Evolutionary conservation across 257 asterid species (phyloP).

Genomic region (Jasminum sambac): DNA sequence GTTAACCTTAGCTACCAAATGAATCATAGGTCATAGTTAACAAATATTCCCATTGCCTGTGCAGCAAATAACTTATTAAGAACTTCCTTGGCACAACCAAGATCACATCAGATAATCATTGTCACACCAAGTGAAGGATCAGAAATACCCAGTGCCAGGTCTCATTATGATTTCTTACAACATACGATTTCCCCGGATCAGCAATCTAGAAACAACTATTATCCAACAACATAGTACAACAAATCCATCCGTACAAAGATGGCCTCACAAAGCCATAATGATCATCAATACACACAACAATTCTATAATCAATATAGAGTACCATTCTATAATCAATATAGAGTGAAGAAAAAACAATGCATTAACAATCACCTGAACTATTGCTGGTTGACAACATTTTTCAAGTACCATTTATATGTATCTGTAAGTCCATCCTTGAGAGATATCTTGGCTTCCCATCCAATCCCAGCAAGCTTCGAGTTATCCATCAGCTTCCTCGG

Average conservation of each 20-base stretch:
- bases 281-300: neutral
- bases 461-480: conserved; percentile 71
- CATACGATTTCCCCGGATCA: neutral
- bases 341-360: neutral
- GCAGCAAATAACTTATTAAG: neutral
- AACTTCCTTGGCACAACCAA: conserved; percentile 7
- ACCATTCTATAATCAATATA: conserved; percentile 1
- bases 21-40: neutral
- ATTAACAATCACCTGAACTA: conserved; percentile 38
- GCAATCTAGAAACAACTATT: conserved; percentile 11
- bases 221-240: conserved; percentile 15
- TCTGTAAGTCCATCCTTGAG: conserved; percentile 69
- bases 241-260: conserved; percentile 3
- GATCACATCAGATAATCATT: neutral
- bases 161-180: neutral
- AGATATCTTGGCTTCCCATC: conserved; percentile 80
- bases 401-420: conserved; percentile 84
- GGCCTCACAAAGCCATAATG: conserved; percentile 16
- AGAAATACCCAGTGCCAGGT: neutral
- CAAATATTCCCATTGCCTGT: neutral
- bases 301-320: conserved; percentile 17
- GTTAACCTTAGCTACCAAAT: conserved; percentile 3
- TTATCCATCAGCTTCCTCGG: conserved; percentile 98
- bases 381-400: conserved; percentile 44
- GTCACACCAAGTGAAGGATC: neutral